Conservation (phyloP, 163 green algal genomes). For the Chlorella variabilis region DNA sequence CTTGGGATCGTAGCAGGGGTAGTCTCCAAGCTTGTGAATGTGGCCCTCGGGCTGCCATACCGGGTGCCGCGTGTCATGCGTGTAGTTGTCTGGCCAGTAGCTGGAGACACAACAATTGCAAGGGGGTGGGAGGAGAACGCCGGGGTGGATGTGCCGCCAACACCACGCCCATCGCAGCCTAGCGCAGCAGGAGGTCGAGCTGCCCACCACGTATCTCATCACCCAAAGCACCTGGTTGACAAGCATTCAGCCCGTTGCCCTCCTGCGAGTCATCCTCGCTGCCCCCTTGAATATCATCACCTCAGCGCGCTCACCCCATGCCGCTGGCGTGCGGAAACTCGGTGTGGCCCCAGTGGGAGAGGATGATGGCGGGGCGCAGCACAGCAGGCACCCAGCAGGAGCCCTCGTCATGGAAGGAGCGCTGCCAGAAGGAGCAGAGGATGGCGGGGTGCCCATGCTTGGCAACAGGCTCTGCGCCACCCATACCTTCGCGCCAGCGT, state of each 20-base stretch:
- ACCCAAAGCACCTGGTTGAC: too few species aligned
- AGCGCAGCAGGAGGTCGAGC: too few species aligned
- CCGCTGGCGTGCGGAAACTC: slow-evolving; percentile 25
- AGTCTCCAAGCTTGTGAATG: slow-evolving; percentile 23
- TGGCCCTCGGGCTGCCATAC: slow-evolving; percentile 37
- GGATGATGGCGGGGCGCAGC: slow-evolving; percentile 40
- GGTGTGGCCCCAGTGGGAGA: slow-evolving; percentile 45
- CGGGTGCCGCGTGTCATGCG: not conserved
- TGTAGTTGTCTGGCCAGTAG: slow-evolving; percentile 38
- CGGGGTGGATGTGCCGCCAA: too few species aligned
- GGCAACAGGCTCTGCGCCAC: too few species aligned
- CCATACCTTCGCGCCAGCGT: too few species aligned
- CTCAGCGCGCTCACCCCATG: too few species aligned
- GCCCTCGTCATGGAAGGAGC: slow-evolving; percentile 46
- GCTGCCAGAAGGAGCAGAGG: slow-evolving; percentile 17
- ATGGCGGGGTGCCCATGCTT: too few species aligned
- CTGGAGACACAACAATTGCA: not conserved
- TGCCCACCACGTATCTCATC: too few species aligned
- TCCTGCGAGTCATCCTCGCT: too few species aligned
- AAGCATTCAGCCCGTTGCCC: too few species aligned
- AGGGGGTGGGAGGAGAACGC: too few species aligned
- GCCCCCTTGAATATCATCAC: not conserved
- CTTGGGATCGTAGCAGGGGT: slow-evolving; percentile 41
- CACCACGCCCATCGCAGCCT: too few species aligned
- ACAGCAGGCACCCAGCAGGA: slow-evolving; percentile 44